Base-by-base conservation (phyloP, 257 asterid species). In the Solanum appendiculatum region DNA sequence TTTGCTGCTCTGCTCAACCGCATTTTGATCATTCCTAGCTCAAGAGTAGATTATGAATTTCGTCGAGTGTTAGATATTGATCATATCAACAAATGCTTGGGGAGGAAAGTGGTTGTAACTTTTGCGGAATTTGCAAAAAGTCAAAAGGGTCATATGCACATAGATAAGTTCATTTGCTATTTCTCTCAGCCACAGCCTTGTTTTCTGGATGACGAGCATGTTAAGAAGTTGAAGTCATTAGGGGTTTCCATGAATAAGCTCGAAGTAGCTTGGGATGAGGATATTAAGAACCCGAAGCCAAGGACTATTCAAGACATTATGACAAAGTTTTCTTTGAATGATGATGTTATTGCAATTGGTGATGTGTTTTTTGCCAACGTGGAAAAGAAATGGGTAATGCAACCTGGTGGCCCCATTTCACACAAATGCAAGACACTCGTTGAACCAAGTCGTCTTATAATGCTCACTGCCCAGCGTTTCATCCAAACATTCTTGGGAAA, bases 361-460 rank as follows among this genome's bases (percentile, higher is more conserved):
- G 99, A 97, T 83, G 96, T 97, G 88, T 97, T 95, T 92, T 97
- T 97, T 90, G 98, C 99, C 86, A 95, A 97, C 63, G 95, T 96
- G 77, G 99, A 95, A 93, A 92, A 90, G 86, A 96, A 92, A 5
- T 92, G 96, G 99, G 99, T 95, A 89, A 93, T 91, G 98, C 99
- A 97, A 91, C 96, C 98, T 10, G 96, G 99, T 73, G 99, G 99
- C 15, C 99, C 99, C 2, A 94, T 97, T 87, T 93, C 94, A 54
- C 98, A 95, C 90, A 91, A 92, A 23, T 97, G 99, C 81, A 96
- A 92, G 92, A 95, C 97, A 2, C 87, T 97, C 89, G 90, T 97
- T 31, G 99, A 97, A 91, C 99, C 99, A 23, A 94, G 98, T 86
- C 94, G 95, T 86, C 92, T 97, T 85, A 96, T 97, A 82, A 51